phyloP scores from a whole-genome alignment of 2,329 filamentous ascomycete species.

The Verticillium nubilum region DNA sequence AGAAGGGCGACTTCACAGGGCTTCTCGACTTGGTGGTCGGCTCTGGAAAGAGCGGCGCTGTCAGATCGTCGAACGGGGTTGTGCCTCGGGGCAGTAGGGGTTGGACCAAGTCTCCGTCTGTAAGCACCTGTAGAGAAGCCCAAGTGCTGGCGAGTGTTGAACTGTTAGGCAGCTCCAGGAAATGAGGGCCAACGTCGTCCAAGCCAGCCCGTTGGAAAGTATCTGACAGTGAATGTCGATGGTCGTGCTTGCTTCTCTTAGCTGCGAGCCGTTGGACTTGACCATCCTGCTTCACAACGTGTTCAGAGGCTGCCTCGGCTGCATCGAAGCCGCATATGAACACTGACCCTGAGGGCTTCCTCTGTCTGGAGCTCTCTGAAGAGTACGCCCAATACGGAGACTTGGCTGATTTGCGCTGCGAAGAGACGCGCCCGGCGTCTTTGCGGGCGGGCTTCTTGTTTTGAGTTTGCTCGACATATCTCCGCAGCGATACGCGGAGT shows the following conservation, averaged over 20 bases:
- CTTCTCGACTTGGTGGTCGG: not conserved
- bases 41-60: not conserved
- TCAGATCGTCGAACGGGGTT: not conserved
- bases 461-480: not conserved
- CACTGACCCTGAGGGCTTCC: not conserved
- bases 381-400: not conserved
- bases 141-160: not conserved
- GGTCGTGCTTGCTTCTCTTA: not conserved
- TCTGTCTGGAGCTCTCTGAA: not conserved
- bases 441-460: not conserved
- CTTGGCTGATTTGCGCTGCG: not conserved
- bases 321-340: not conserved
- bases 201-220: not conserved
- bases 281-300: not conserved
- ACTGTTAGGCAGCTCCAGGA: not conserved
- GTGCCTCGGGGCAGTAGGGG: not conserved
- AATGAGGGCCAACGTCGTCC: not conserved
- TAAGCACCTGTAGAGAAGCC: not conserved
- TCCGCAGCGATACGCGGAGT: not conserved
- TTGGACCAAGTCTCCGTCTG: not conserved
- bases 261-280: not conserved
- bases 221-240: too few species aligned
- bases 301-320: not conserved
- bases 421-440: not conserved
- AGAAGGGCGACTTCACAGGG: constrained; percentile 26